Percentiles rank a stretch among this genome's conserved stretches.
Evolutionary conservation across 2,329 filamentous ascomycete genomes (phyloP).

Genomic region (Nigrospora sphaerica): DNA sequence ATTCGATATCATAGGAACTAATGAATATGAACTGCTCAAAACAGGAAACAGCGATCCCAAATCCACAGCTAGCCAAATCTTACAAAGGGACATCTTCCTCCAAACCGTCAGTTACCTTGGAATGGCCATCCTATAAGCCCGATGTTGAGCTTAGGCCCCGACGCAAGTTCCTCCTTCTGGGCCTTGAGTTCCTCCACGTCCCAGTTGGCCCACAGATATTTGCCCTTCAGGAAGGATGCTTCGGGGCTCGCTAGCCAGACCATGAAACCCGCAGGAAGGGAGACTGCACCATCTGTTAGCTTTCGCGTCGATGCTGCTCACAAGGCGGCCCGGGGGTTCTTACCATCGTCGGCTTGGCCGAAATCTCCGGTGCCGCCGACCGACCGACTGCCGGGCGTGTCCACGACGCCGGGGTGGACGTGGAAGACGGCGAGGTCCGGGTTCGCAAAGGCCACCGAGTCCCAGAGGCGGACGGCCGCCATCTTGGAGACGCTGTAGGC

Average conservation of each 20-base stretch:
- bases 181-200: slow-evolving; percentile 32
- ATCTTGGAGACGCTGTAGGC: slow-evolving; percentile 35
- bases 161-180: slow-evolving; percentile 18
- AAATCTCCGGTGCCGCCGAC: slow-evolving; percentile 9
- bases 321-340: not conserved
- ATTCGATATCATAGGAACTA: no score
- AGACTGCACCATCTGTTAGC: not conserved
- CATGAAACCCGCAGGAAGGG: slow-evolving; percentile 7
- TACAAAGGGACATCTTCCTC: no score
- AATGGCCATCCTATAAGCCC: slow-evolving; percentile 10
- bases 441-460: slow-evolving; percentile 32
- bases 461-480: slow-evolving; percentile 30
- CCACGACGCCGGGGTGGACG: slow-evolving; percentile 32
- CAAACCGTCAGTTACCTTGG: no score
- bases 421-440: slow-evolving; percentile 28
- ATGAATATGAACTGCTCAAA: no score
- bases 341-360: slow-evolving; percentile 21
- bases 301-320: no score
- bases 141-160: slow-evolving; percentile 7
- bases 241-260: slow-evolving; percentile 11
- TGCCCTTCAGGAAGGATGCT: slow-evolving; percentile 21
- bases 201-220: slow-evolving; percentile 30
- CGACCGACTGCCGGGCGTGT: slow-evolving; percentile 16
- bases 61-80: no score
- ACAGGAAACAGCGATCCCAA: no score